Evolutionary conservation across 2,329 filamentous ascomycete species (phyloP), one percentile per base, ranked within the genome.

Genomic region (Fusarium humuli): DNA sequence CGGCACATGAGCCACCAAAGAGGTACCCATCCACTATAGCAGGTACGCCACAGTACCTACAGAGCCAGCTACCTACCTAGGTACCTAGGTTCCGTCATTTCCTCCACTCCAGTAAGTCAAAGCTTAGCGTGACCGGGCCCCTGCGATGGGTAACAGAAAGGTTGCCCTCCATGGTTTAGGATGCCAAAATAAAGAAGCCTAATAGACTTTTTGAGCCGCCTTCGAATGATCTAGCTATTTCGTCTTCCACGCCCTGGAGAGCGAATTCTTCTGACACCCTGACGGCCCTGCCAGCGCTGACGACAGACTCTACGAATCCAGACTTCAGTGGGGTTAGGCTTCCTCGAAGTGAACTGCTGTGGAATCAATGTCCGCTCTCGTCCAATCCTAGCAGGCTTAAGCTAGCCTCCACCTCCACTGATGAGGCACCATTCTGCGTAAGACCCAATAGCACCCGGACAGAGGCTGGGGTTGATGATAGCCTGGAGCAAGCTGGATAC

Each of bases 391-490:
- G 47, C 32, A 57, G 52, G 57, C 42, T 22, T 54, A 66, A 49
- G 65, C 73, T 75, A 73, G 55, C 73, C 22, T 22, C 23, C 23
- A 6, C 23, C 23, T 23, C 23, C 23, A 23, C 61, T 47, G 47
- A 64, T 66, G 53, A 57, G 55, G 66, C 47, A 59, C 55, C 56
- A 64, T 29, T 61, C 72, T 75, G 72, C 64, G 67, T 66, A 65
- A 66, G 61, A 44, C 46, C 48, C 50, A 58, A 40, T 66, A 69
- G 61, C 70, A 65, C 63, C 65, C 72, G 69, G 69, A 65, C 67
- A 61, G 70, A 73, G 72, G 70, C 69, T 69, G 60, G 62, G 71
- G 72, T 62, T 71, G 53, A 69, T 64, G 47, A 74, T 61, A 70
- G 57, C 64, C 71, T 66, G 57, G 63, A 74, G 47, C 47, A 22